Base-by-base conservation (phyloP, 2,329 filamentous ascomycete genomes). In the Ceratocystis colombiana region DNA sequence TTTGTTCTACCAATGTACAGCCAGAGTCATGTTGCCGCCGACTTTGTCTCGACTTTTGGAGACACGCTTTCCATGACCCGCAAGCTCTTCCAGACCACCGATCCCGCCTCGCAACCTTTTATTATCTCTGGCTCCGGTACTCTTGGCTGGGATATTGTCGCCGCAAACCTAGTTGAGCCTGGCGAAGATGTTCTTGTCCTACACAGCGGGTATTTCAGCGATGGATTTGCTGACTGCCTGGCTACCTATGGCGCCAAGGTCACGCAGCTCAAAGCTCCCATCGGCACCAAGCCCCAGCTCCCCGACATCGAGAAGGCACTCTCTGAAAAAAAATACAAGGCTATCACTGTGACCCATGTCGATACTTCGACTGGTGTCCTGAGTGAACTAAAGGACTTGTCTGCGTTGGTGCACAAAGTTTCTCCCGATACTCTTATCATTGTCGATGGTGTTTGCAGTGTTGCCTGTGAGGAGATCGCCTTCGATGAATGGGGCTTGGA, bases 341-440 rank as follows among this genome's bases (percentile, higher is more conserved):
- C 93, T 69, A 78, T 99, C 72, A 97, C 93, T 53, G 88, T 97
- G 70, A 99, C 94, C 10, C 94, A 99, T 75, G 93, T 96, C 69
- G 94, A 99, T 74, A 99, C 94, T 28, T 96, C 92, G 3, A 99
- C 94, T 46, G 94, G 94, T 71, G 94, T 99, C 30, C 80, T 99
- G 62, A 96, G 89, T 73, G 92, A 97, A 75, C 84, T 97, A 72
- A 88, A 95, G 80, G 80, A 85, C 67, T 79, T 99, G 67, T 85
- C 90, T 44, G 88, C 92, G 73, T 79, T 95, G 62, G 89, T 97
- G 64, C 88, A 88, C 75, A 83, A 83, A 64, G 89, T 96, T 70
- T 96, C 90, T 69, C 94, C 94, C 0, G 87, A 96, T 64, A 99
- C 94, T 0, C 81, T 99, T 66, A 79, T 99, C 68, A 83, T 97